A percentile compares a stretch with the other conserved stretches of the same genome.
Conservation (phyloP, 371 early-diverging fungal species). For the Polyrhizophydium stewartii region DNA sequence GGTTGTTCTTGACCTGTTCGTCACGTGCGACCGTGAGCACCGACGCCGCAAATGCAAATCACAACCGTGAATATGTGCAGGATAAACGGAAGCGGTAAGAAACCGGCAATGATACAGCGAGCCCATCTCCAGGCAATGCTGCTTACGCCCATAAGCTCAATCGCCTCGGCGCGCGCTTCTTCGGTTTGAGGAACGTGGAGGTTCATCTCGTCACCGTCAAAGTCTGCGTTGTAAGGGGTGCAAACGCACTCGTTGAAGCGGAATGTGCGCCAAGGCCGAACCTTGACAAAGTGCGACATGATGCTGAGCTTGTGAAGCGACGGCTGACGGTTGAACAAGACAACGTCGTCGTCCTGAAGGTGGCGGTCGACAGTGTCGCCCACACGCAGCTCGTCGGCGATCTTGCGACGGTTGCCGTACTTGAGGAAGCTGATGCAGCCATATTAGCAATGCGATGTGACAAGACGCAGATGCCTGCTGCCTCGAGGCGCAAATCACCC, state of each 20-base stretch:
- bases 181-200: constrained; percentile 99
- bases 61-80: background rate
- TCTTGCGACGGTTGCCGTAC: constrained; percentile 65
- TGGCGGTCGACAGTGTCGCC: constrained; percentile 99
- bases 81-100: background rate
- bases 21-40: background rate
- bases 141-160: constrained; percentile 90
- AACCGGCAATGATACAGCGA: background rate
- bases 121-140: background rate
- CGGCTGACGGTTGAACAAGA: constrained; percentile 99
- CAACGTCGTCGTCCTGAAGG: constrained; percentile 92
- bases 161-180: constrained; percentile 97
- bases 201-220: constrained; percentile 99
- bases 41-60: background rate
- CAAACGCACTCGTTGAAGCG: constrained; percentile 99
- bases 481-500: background rate
- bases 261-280: constrained; percentile 97
- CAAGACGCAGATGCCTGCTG: background rate
- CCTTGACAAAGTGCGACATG: constrained; percentile 96
- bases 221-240: constrained; percentile 99
- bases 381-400: constrained; percentile 70
- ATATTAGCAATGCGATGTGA: background rate
- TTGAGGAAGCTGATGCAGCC: constrained; percentile 62
- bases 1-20: constrained; percentile 78
- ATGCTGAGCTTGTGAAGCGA: constrained; percentile 98